Conservation (phyloP, 139 green algal species). For the Closterium sp. region DNA sequence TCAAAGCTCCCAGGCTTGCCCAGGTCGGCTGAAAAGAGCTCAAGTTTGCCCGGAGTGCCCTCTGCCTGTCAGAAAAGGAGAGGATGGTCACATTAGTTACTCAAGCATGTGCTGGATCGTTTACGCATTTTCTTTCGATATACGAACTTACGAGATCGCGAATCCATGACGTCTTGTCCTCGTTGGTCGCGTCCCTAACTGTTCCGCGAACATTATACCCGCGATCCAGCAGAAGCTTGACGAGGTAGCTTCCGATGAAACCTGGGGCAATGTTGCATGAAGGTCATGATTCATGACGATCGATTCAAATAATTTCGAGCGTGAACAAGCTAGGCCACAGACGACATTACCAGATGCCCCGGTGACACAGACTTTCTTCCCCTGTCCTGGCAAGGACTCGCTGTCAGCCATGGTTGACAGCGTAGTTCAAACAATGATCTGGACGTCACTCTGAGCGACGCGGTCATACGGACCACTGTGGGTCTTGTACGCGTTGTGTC, state of each 20-base stretch:
- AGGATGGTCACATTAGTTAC: background rate
- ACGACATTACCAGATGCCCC: background rate
- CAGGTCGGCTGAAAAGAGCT: slow-evolving; percentile 20
- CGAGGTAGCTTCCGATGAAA: background rate
- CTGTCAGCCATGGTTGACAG: background rate
- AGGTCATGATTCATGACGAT: background rate
- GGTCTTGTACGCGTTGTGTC: no score
- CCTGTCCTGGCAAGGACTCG: background rate
- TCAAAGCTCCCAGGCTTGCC: slow-evolving; percentile 9
- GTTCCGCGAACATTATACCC: slow-evolving; percentile 20
- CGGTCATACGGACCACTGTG: no score
- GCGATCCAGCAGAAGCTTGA: slow-evolving; percentile 17
- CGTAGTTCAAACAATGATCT: background rate
- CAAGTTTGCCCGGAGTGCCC: slow-evolving; percentile 12
- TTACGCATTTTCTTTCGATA: background rate
- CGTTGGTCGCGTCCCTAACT: slow-evolving; percentile 15
- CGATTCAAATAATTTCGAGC: background rate
- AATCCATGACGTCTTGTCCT: slow-evolving; percentile 21
- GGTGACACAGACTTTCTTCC: background rate
- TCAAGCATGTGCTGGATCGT: no score
- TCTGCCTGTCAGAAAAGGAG: background rate
- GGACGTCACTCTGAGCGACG: no score
- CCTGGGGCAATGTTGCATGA: background rate
- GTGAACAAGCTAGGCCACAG: background rate
- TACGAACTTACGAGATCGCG: background rate